phyloP scores from a whole-genome alignment of 805 yeast genomes.

The Yamadazyma scolyti region DNA sequence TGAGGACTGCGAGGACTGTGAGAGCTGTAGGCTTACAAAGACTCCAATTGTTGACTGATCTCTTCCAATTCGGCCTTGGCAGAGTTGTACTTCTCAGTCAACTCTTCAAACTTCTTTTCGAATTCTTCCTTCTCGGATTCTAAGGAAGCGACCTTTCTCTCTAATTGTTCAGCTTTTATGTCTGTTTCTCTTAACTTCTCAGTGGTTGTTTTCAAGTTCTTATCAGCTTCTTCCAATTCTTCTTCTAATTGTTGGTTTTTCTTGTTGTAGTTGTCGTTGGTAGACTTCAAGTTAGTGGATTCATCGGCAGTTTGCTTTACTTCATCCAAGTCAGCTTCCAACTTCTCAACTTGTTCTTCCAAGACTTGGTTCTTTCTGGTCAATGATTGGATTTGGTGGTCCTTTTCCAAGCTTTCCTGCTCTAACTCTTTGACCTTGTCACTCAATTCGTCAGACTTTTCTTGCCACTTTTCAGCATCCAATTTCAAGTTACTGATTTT shows the following conservation, averaged over 20 bases:
- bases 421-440: slow-evolving; percentile 83
- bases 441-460: slow-evolving; percentile 84
- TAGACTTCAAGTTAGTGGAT: slow-evolving; percentile 79
- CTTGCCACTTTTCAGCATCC: slow-evolving; percentile 97
- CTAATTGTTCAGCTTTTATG: slow-evolving; percentile 92
- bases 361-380: slow-evolving; percentile 87
- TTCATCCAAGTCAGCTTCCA: slow-evolving; percentile 69
- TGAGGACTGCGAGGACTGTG: no score
- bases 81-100: slow-evolving; percentile 72
- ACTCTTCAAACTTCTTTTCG: slow-evolving; percentile 88
- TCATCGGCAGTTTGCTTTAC: slow-evolving; percentile 87
- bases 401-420: slow-evolving; percentile 88
- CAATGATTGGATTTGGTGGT: slow-evolving; percentile 89
- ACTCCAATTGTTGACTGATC: slow-evolving; percentile 93
- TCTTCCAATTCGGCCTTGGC: slow-evolving; percentile 95
- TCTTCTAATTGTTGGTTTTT: slow-evolving; percentile 86
- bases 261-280: slow-evolving; percentile 88
- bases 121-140: slow-evolving; percentile 89
- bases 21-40: slow-evolving; percentile 46
- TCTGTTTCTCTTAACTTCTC: slow-evolving; percentile 93
- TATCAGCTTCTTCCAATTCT: slow-evolving; percentile 86
- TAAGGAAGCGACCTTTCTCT: slow-evolving; percentile 86
- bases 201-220: slow-evolving; percentile 87
- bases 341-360: slow-evolving; percentile 78
- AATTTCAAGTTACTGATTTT: slow-evolving; percentile 85